Evolutionary conservation across 2,329 filamentous ascomycete species (phyloP), one percentile per base, ranked within the genome.

Genomic region (Pseudocercospora musae): DNA sequence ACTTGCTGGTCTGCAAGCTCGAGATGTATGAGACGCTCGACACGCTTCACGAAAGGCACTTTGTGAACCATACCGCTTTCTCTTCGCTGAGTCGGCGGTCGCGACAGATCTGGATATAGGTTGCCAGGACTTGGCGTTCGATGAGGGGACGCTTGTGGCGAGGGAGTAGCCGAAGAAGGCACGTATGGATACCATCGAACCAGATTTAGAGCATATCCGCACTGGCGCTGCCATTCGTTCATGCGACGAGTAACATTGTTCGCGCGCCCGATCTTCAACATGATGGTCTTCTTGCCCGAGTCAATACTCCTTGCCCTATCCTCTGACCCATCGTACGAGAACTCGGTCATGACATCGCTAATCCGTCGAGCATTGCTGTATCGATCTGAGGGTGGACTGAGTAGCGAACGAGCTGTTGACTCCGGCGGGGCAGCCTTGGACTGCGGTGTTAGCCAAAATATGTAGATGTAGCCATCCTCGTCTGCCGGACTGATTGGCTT

Each of bases 401-500:
- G 67, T 3, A 76, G 64, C 1, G 71, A 74, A 27, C 70, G 67
- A 6, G 76, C 57, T 75, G 77, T 48, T 3, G 72, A 70, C 23
- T 77, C 46, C 88, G 81, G 79, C 0, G 84, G 75, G 0, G 81
- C 74, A 7, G 85, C 78, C 1, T 82, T 83, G 37, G 84, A 81
- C 31, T 92, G 87, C 1, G 71, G 72, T 0, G 92, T 97, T 21
- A 97, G 83, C 92, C 94, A 97, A 82, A 98, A 99, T 77, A 99
- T 96, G 82, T 99, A 99, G 69, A 99, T 98, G 78, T 95, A 99
- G 40, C 95, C 95, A 11, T 89, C 81, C 69, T 96, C 91, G 68
- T 95, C 91, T 58, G 83, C 80, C 21, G 85, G 80, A 0, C 91
- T 92, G 50, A 93, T 85, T 0, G 82, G 92, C 80, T 84, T 95